Base-by-base conservation (phyloP, 768 basidiomycete genomes). In the Collybia sp. region DNA sequence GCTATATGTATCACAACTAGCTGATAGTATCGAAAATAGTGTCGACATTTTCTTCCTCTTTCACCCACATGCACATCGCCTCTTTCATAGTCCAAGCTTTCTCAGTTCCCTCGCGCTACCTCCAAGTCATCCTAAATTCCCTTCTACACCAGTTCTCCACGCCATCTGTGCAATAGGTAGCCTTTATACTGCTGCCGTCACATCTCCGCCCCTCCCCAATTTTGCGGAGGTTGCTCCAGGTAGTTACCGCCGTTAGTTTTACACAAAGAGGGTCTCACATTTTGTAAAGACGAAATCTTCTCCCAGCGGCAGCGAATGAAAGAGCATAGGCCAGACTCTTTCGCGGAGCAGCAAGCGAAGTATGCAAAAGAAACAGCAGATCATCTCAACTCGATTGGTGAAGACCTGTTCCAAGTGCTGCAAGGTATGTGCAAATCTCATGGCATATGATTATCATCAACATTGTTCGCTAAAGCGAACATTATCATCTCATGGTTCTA, bases 111-210 rank as follows among this genome's bases (percentile, higher is more conserved):
- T 93, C 35, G 65, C 76, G 0, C 66, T 88, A 4, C 77, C 85
- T 1, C 83, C 85, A 0, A 74, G 69, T 17, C 84, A 89, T 52
- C 75, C 80, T 3, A 79, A 82, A 46, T 94, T 91, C 56, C 92
- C 92, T 6, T 72, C 76, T 30, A 59, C 75, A 5, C 74, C 83
- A 8, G 64, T 92, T 34, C 73, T 94, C 0, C 91, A 94, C 58
- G 88, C 88, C n/a, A 87, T 94, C 42, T 91, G 89, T 62, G 90
- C 88, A 1, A 71, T 84, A 31, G 83, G 85, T 12, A 83, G 87
- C 47, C 65, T 84, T 16, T 90, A 89, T 53, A 89, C 86, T 1
- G 80, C 82, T 12, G 82, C 79, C 2, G 78, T 84, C 2, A 68
- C 75, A 10, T 79, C 76, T 3, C 74, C 79, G 16, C 77, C 81